phyloP scores from a whole-genome alignment of 257 asterid genomes.

The Jaltomata sinuosa region DNA sequence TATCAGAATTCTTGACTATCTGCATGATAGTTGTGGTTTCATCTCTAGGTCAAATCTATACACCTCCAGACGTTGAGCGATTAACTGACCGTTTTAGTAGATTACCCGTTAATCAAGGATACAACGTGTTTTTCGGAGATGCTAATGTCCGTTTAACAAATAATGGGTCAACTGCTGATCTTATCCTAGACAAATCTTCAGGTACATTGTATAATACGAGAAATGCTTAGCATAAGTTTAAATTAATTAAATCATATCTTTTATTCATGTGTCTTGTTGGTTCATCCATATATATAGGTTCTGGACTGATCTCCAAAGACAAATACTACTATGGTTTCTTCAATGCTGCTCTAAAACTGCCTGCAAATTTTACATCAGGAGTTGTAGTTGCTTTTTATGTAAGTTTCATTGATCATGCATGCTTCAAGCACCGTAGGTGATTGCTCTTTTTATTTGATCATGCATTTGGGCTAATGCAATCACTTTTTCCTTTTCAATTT shows the following conservation, averaged over 20 bases:
- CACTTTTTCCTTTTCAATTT: background rate
- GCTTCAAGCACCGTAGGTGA: too few species aligned
- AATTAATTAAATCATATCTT: background rate
- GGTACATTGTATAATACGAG: constrained; percentile 18
- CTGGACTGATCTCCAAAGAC: constrained; percentile 59
- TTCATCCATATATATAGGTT: constrained; percentile 33
- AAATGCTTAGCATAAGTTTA: background rate
- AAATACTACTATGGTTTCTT: constrained; percentile 66
- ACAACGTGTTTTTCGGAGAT: constrained; percentile 42
- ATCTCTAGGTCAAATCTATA: constrained; percentile 45
- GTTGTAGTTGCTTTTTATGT: constrained; percentile 79
- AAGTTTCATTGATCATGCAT: constrained; percentile 15
- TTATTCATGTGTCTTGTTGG: background rate
- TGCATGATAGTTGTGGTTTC: constrained; percentile 13
- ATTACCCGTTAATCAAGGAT: constrained; percentile 30
- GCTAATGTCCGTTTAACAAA: constrained; percentile 30
- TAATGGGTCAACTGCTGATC: constrained; percentile 51
- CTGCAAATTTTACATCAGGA: constrained; percentile 82
- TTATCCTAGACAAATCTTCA: constrained; percentile 55
- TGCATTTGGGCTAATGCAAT: background rate
- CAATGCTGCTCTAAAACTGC: constrained; percentile 69
- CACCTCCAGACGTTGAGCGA: constrained; percentile 53
- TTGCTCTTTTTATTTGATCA: background rate
- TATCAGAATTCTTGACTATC: constrained; percentile 3
- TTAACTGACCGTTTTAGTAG: constrained; percentile 37